Evolutionary conservation across 768 basidiomycete genomes (phyloP).

Genomic region (Coprinopsis strossmayeri): DNA sequence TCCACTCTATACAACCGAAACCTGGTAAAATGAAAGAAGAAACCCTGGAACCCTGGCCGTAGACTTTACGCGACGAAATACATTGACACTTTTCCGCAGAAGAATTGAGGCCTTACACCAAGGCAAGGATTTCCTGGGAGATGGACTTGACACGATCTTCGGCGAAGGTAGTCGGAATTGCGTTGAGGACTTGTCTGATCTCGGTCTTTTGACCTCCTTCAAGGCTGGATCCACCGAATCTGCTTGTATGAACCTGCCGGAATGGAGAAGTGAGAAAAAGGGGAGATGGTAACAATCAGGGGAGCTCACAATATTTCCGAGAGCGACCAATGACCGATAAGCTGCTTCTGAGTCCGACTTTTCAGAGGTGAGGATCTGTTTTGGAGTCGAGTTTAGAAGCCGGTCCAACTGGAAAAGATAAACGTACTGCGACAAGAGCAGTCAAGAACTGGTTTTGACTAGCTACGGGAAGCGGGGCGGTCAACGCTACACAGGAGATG

Average conservation of each 20-base stretch:
- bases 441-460: conserved; percentile 36
- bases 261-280: neutral
- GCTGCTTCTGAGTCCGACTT: conserved; percentile 58
- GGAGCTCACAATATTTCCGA: conserved; percentile 62
- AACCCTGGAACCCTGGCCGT: too few relatives aligned
- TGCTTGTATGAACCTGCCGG: conserved; percentile 44
- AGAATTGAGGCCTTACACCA: conserved; percentile 30
- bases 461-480: conserved; percentile 30
- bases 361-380: conserved; percentile 43
- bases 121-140: conserved; percentile 37
- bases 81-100: too few relatives aligned
- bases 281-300: too few relatives aligned
- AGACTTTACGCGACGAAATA: too few relatives aligned
- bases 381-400: neutral
- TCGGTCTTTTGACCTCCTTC: conserved; percentile 33
- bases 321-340: conserved; percentile 64
- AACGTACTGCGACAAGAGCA: conserved; percentile 40
- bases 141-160: conserved; percentile 56
- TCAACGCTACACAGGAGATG: conserved; percentile 55
- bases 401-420: neutral
- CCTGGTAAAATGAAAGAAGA: too few relatives aligned
- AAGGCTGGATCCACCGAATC: conserved; percentile 26
- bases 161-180: conserved; percentile 39
- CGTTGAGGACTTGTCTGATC: conserved; percentile 31
- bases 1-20: too few relatives aligned